Base-by-base conservation (phyloP, 371 early-diverging fungal species). In the Fennellomyces sp. region DNA sequence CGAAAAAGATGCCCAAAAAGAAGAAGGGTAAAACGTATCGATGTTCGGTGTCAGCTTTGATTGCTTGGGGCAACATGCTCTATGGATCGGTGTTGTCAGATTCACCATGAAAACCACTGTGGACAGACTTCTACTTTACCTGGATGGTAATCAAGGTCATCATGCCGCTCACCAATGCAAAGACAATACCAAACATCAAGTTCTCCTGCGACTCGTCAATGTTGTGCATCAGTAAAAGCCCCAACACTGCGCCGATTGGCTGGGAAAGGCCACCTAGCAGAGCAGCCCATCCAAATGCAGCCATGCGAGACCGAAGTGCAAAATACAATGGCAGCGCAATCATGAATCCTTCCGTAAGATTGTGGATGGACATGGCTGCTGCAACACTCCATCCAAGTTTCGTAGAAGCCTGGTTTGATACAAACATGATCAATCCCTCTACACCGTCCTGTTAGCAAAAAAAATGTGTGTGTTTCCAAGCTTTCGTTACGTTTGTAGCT, bases 331-430 rank as follows among this genome's bases (percentile, higher is more conserved):
- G 91, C 33, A 91, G 64, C 1, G 91, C 87, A 19, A 93, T 88
- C 76, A 88, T 83, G 55, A 91, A 75, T 0, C 92, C 94, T 59
- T 94, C 92, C 13, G 91, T 91, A 13, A 94, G 64, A 61, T 94
- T 94, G 62, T 94, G 94, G 21, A 91, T 80, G 2, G 90, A 82
- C 64, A 94, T 88, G 19, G 91, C 90, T 23, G 87, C 75, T 17
- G 87, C 82, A 33, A 93, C 83, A 12, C 83, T 82, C 11, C 86
- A 63, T n/a, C 94, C 92, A 7, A 91, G 68, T 15, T 76, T 63
- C 11, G 82, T 65, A 17, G 88, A 77, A 8, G 74, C 85, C 28
- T 83, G 80, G 19, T 83, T 82, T 1, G 90, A 85, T 0, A 91
- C 62, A 64, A 88, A 90, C 58, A 90, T 88, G 10, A 92, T 85